Evolutionary conservation across 805 yeast genomes (phyloP), one percentile per base, ranked within the genome.

Genomic region (Clavispora asparagi): DNA sequence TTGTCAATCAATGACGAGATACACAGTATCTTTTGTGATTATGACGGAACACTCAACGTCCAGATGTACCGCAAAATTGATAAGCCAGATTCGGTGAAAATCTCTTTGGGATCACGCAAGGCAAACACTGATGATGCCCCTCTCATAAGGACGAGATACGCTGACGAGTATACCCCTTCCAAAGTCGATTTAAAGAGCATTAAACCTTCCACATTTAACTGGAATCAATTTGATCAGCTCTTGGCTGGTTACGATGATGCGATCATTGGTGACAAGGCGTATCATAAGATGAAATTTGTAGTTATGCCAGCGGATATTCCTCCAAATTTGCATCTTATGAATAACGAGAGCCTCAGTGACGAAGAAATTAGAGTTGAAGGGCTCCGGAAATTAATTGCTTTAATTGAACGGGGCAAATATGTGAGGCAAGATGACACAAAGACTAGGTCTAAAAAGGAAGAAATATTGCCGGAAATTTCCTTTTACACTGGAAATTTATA

Each of bases 281-380:
- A 76, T 53, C 85, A 81, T 60, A 74, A 85, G 53, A 78, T 91
- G 61, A 84, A 95, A 58, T 88, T 90, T 66, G 97, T 90, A 3
- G 74, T 94, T 2, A 68, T 91, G 43, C 97, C 97, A 0, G 69
- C 88, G 0, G 85, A 79, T n/a, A 72, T 83, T 16, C 84, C 90
- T 0, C 75, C 80, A 47, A 74, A 74, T 52, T 71, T 74, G 47
- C 73, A 53, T 61, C 72, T 65, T 59, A 74, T 71, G 28, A 58
- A 70, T 32, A 78, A 76, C 50, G 96, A 88, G 54, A 74, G 76
- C 25, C 68, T 91, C 42, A 78, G 81, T 0, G 82, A 85, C 3
- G 99, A 92, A 60, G 98, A 92, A 63, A 78, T 86, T n/a, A 69
- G 96, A 46, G 76, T 92, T n/a, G 98, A 92, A 61, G 99, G 98